phyloP scores from a whole-genome alignment of 2,329 filamentous ascomycete genomes.

The Microcyclospora pomicola region DNA sequence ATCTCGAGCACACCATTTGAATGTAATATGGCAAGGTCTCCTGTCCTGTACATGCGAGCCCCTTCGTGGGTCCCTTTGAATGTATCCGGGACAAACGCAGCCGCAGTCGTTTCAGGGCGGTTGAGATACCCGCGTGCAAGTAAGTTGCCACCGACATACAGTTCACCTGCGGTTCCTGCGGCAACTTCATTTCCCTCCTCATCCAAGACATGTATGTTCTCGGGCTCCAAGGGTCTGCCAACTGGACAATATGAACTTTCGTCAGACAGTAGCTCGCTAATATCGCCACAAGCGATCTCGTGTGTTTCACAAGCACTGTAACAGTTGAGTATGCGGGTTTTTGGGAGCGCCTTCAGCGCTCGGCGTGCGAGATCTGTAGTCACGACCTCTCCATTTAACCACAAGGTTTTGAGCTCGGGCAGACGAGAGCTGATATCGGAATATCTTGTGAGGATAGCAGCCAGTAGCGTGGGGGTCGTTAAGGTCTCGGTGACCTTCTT shows the following conservation, averaged over 20 bases:
- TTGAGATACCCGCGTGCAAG: slow-evolving; percentile 68
- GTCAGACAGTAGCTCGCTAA: slow-evolving; percentile 48
- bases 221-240: slow-evolving; percentile 52
- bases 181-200: slow-evolving; percentile 52
- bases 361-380: slow-evolving; percentile 61
- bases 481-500: slow-evolving; percentile 64
- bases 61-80: slow-evolving; percentile 43
- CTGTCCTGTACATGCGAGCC: slow-evolving; percentile 61
- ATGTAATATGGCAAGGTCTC: slow-evolving; percentile 54
- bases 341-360: slow-evolving; percentile 52
- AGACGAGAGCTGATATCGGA: slow-evolving; percentile 49
- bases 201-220: slow-evolving; percentile 59
- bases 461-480: slow-evolving; percentile 69
- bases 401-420: slow-evolving; percentile 54
- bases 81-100: slow-evolving; percentile 54
- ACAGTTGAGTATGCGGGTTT: slow-evolving; percentile 58
- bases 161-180: slow-evolving; percentile 51
- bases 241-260: slow-evolving; percentile 58
- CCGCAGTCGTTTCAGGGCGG: slow-evolving; percentile 61
- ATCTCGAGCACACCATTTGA: slow-evolving; percentile 59
- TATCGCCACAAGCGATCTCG: slow-evolving; percentile 65
- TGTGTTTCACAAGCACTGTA: slow-evolving; percentile 77
- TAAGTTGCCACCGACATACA: slow-evolving; percentile 61
- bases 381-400: slow-evolving; percentile 74
- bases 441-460: slow-evolving; percentile 58